Percentiles rank a stretch among this genome's conserved stretches.
These are phyloP conservation scores for button mushroom (Agaricus bisporus) DNA, from an alignment of 768 basidiomycete genomes.

Conservation along the genomic window DNA sequence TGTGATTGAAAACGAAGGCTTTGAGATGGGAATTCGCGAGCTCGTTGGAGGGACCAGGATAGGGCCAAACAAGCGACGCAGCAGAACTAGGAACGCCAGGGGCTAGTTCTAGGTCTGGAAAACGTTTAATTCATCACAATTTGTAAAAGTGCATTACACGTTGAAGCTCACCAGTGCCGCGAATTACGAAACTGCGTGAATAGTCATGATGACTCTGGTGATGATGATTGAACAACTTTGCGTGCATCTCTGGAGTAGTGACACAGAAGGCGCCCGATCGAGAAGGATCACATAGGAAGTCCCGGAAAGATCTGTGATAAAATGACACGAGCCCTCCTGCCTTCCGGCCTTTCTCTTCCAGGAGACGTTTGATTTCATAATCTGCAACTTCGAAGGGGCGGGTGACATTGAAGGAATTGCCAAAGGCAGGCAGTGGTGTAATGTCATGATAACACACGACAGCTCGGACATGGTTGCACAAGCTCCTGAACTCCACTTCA, in stretches of 20 bases:
- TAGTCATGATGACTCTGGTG: not conserved
- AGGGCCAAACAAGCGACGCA: not conserved
- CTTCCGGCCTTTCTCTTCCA: too few relatives aligned
- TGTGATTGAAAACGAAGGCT: not conserved
- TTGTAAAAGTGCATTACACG: too few relatives aligned
- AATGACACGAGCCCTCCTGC: not conserved
- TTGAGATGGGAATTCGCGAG: not conserved
- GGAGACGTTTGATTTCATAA: not conserved
- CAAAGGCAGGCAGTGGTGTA: not conserved
- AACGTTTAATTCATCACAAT: too few relatives aligned
- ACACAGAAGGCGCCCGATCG: not conserved
- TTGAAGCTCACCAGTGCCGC: not conserved
- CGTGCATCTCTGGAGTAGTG: not conserved
- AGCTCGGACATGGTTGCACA: not conserved
- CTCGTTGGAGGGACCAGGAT: not conserved
- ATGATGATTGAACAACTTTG: not conserved
- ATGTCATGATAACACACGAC: not conserved
- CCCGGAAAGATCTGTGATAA: conserved; percentile 5
- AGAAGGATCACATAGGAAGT: conserved; percentile 1
- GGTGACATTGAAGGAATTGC: too few relatives aligned
- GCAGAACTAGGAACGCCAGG: not conserved
- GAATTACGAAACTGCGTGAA: not conserved
- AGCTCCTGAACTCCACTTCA: not conserved
- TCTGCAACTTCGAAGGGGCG: not conserved
- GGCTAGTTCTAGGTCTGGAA: not conserved